Evolutionary conservation across 345 rosid species (phyloP).

Genomic region (Boechera retrofracta): DNA sequence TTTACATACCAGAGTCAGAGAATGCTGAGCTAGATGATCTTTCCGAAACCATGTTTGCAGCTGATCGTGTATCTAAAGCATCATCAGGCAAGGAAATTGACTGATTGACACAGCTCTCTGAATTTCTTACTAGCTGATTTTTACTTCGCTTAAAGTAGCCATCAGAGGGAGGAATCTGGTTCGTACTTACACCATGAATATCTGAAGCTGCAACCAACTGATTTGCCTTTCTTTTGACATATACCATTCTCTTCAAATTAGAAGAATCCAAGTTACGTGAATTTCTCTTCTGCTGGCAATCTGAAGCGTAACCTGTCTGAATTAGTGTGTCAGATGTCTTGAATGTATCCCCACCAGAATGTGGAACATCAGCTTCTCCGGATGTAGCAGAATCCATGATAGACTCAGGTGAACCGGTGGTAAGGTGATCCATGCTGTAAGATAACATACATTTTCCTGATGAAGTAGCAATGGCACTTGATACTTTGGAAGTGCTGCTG

Average conservation of each 20-base stretch:
- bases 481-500: slow-evolving; percentile 49
- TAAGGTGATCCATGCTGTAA: slow-evolving; percentile 51
- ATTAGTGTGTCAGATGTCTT: slow-evolving; percentile 49
- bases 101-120: slow-evolving; percentile 53
- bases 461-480: slow-evolving; percentile 45
- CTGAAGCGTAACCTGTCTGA: slow-evolving; percentile 53
- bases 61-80: slow-evolving; percentile 48
- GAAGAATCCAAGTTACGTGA: slow-evolving; percentile 49
- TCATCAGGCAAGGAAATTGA: slow-evolving; percentile 44
- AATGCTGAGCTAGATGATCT: slow-evolving; percentile 52
- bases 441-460: slow-evolving; percentile 49
- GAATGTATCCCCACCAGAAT: slow-evolving; percentile 49
- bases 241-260: slow-evolving; percentile 56
- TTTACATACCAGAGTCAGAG: slow-evolving; percentile 47
- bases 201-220: slow-evolving; percentile 81
- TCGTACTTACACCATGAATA: slow-evolving; percentile 48
- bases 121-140: slow-evolving; percentile 83
- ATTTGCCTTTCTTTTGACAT: slow-evolving; percentile 81
- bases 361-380: slow-evolving; percentile 49
- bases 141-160: slow-evolving; percentile 80
- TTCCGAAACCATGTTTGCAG: slow-evolving; percentile 48
- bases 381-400: slow-evolving; percentile 50
- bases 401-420: slow-evolving; percentile 49
- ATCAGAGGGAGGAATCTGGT: slow-evolving; percentile 53
- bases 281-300: slow-evolving; percentile 48